A percentile compares a stretch with the other conserved stretches of the same genome.
phyloP scores from a whole-genome alignment of 116 monocot species.

The Phalaenopsis hybrid region DNA sequence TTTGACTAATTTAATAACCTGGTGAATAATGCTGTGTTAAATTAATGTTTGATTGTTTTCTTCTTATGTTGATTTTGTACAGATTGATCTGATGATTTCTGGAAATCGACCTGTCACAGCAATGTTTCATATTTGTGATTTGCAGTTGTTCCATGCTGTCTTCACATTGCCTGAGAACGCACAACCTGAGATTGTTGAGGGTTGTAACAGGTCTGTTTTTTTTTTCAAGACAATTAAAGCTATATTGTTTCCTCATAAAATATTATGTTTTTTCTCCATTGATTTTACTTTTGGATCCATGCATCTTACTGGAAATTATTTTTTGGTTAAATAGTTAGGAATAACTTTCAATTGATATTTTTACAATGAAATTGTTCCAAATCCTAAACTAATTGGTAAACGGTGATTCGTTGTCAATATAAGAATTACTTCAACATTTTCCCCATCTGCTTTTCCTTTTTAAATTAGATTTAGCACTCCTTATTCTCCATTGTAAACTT shows the following conservation, averaged over 20 bases:
- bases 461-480: not conserved
- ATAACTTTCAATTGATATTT: not conserved
- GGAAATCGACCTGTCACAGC: slow-evolving; percentile 74
- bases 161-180: slow-evolving; percentile 64
- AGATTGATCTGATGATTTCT: slow-evolving; percentile 91
- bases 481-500: not conserved
- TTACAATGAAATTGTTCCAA: not conserved
- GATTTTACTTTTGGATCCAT: not conserved
- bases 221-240: not conserved
- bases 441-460: not conserved
- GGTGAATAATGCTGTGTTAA: not conserved
- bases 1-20: not conserved
- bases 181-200: slow-evolving; percentile 37
- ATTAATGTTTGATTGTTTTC: not conserved
- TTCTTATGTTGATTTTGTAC: slow-evolving; percentile 7
- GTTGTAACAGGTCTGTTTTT: slow-evolving; percentile 38
- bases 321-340: not conserved
- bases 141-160: slow-evolving; percentile 68
- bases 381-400: not conserved
- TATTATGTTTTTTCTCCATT: not conserved
- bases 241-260: not conserved
- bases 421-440: not conserved
- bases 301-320: not conserved
- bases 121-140: slow-evolving; percentile 57
- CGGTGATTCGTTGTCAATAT: not conserved